These are phyloP conservation scores for Meyerozyma guilliermondii DNA, from an alignment of 1,139 yeast species.

Conservation along the genomic window DNA sequence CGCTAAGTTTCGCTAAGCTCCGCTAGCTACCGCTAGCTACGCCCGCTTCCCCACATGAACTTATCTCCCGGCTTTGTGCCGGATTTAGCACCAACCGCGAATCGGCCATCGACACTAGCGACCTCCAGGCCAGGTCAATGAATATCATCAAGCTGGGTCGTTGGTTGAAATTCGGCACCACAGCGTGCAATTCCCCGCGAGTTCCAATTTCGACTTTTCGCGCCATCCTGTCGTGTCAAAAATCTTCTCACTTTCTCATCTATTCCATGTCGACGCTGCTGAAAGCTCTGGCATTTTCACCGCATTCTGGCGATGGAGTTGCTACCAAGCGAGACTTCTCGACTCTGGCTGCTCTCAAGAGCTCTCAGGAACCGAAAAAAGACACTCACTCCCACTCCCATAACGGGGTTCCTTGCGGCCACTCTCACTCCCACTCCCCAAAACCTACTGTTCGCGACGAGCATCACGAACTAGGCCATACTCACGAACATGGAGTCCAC, in stretches of 20 bases:
- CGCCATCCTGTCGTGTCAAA: background rate
- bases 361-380: background rate
- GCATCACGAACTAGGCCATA: no score
- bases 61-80: constrained; percentile 1
- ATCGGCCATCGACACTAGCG: background rate
- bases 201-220: background rate
- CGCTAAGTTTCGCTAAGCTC: no score
- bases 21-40: background rate
- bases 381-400: background rate
- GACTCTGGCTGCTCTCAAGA: background rate
- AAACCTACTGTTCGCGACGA: no score
- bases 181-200: background rate
- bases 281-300: background rate
- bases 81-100: background rate
- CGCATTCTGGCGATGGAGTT: background rate
- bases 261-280: background rate
- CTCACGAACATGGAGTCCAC: background rate
- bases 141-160: background rate
- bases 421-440: background rate
- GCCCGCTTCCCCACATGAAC: background rate
- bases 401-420: background rate
- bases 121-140: background rate
- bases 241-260: background rate
- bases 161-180: background rate
- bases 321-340: background rate